Base-by-base conservation (phyloP, 805 yeast genomes). In the Pichia manshurica region DNA sequence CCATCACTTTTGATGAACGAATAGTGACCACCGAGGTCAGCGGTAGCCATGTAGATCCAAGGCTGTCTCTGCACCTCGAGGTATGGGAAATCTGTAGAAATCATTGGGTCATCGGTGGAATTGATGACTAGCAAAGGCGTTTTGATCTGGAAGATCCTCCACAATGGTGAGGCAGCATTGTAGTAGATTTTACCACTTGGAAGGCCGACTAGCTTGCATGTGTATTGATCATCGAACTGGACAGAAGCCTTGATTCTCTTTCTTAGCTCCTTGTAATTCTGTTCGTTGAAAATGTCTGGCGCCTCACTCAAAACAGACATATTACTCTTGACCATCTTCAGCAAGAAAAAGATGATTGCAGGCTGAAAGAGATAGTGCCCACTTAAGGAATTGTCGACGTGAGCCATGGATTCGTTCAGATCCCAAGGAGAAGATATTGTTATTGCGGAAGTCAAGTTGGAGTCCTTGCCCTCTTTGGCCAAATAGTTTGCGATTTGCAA, bases 381-480 rank as follows among this genome's bases (percentile, higher is more conserved):
- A 55, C 70, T 57, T 36, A 62, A 63, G 31, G 72, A 64, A 6
- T 52, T 48, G 4, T 64, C 54, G 45, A 81, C 62, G 38, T 73
- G 76, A 39, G 67, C 58, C n/a, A 73, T 68, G 7, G 84, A 72
- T 50, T 74, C 79, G 15, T 74, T 63, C 59, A 85, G 69, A 62
- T 84, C 87, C 90, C 90, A 85, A 9, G 91, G 91, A 20, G 81
- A 69, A 15, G 84, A 82, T 56, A 84, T 64, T 9, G 79, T 64
- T 13, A 77, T 71, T 3, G 87, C 83, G 5, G 83, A 81, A 36
- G 73, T 70, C 48, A 83, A 69, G 46, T 73, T 73, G 1, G 74
- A 60, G 44, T 75, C 65, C 2, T 74, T 77, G 5, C 73, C 73
- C 55, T 81, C 87, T 63, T 82, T 85, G 32, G 86, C 90, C 45